Evolutionary conservation across 2,329 filamentous ascomycete genomes (phyloP).

Genomic region (Botrytis squamosa): DNA sequence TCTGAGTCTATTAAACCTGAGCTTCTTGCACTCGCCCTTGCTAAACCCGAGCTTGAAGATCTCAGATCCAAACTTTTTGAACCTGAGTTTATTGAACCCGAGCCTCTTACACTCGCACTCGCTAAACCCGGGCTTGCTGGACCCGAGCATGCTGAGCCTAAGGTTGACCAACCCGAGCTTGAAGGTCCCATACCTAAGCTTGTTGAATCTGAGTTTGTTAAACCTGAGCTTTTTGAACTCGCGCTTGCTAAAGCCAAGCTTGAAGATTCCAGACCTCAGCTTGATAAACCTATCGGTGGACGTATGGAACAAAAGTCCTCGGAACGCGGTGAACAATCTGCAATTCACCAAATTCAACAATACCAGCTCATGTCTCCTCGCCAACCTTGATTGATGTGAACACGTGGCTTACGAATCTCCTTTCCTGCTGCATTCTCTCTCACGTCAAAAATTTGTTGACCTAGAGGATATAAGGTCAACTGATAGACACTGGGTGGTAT

Average conservation of each 20-base stretch:
- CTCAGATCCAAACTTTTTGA: not conserved
- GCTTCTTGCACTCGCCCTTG: too few species aligned
- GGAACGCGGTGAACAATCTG: not conserved
- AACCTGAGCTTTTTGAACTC: not conserved
- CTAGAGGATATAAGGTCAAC: not conserved
- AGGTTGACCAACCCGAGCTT: not conserved
- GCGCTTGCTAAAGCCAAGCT: not conserved
- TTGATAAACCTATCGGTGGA: not conserved
- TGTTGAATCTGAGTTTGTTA: not conserved
- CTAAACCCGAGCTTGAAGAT: not conserved
- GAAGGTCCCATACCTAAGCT: not conserved
- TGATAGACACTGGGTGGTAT: not conserved
- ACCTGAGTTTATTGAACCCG: not conserved
- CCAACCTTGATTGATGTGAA: not conserved
- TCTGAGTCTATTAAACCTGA: too few species aligned
- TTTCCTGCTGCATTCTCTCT: not conserved
- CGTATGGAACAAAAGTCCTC: not conserved
- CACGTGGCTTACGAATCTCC: not conserved
- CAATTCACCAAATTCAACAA: not conserved
- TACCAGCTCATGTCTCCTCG: constrained; percentile 10
- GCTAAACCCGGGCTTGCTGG: too few species aligned
- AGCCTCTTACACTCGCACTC: not conserved
- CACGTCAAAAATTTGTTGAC: not conserved
- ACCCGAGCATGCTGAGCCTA: not conserved
- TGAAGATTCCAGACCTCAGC: not conserved